Conservation (phyloP, 1,284 basidiomycete species). For the Puccinia hordei region DNA sequence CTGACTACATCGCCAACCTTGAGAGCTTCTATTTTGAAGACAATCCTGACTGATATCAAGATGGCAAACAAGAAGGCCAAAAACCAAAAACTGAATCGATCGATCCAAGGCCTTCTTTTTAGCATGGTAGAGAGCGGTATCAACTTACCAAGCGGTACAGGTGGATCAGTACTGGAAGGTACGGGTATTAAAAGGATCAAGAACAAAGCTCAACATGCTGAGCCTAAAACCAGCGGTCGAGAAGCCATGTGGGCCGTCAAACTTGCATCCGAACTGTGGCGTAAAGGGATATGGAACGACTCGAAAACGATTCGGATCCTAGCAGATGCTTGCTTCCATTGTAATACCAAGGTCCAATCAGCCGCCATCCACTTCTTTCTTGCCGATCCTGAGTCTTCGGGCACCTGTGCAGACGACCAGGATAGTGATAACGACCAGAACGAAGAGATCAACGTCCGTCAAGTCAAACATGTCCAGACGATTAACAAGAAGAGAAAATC, state of each 20-base stretch:
- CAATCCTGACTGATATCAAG: conserved; percentile 92
- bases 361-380: conserved; percentile 98
- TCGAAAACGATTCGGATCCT: conserved; percentile 91
- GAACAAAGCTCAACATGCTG: conserved; percentile 58
- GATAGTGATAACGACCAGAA: conserved; percentile 69
- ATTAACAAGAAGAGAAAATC: conserved; percentile 87
- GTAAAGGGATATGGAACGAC: conserved; percentile 90
- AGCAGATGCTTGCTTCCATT: conserved; percentile 88
- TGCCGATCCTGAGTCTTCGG: conserved; percentile 65
- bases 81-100: conserved; percentile 93
- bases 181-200: conserved; percentile 53
- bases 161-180: conserved; percentile 78
- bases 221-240: conserved; percentile 65
- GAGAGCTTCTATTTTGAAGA: conserved; percentile 83
- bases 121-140: conserved; percentile 90
- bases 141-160: conserved; percentile 70
- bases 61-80: conserved; percentile 84
- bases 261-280: conserved; percentile 91
- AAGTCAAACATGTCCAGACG: conserved; percentile 76
- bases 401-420: conserved; percentile 48
- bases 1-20: conserved; percentile 82
- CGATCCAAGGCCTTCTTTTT: conserved; percentile 94
- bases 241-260: conserved; percentile 99
- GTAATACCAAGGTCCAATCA: conserved; percentile 89
- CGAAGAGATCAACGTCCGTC: conserved; percentile 66